These are phyloP conservation scores for Fusarium luffae DNA, from an alignment of 2,329 filamentous ascomycete genomes.

Conservation along the genomic window DNA sequence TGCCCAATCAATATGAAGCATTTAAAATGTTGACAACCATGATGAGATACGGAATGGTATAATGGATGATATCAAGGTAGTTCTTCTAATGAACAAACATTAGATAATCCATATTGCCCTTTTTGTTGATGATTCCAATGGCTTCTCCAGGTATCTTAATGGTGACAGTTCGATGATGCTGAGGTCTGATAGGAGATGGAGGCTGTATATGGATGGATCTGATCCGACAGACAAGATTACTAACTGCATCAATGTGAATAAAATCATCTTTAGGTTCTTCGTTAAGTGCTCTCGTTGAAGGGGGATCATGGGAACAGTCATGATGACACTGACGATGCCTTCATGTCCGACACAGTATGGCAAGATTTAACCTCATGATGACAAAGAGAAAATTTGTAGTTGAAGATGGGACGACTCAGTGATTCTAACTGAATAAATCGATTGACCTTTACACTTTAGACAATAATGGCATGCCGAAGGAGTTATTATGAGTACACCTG, in stretches of 20 bases:
- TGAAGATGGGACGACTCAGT: no score
- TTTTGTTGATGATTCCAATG: background rate
- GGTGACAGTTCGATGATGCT: background rate
- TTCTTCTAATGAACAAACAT: background rate
- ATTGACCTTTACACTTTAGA: no score
- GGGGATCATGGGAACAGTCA: background rate
- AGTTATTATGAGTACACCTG: constrained; percentile 7
- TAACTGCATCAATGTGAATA: no score
- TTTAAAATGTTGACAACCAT: background rate
- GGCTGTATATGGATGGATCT: no score
- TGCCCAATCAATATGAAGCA: constrained; percentile 12
- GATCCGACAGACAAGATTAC: no score
- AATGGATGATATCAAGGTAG: no score
- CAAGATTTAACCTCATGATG: background rate
- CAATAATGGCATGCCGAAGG: background rate
- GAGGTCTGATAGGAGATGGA: background rate
- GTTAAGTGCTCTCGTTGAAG: no score
- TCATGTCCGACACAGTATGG: background rate
- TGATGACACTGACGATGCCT: background rate
- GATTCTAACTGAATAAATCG: no score
- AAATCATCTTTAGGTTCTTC: no score
- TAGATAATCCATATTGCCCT: background rate
- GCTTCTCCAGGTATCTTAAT: background rate
- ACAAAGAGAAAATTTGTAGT: no score
- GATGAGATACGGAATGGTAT: background rate